Evolutionary conservation across 345 rosid genomes (phyloP).

Genomic region (Citrus australasica): DNA sequence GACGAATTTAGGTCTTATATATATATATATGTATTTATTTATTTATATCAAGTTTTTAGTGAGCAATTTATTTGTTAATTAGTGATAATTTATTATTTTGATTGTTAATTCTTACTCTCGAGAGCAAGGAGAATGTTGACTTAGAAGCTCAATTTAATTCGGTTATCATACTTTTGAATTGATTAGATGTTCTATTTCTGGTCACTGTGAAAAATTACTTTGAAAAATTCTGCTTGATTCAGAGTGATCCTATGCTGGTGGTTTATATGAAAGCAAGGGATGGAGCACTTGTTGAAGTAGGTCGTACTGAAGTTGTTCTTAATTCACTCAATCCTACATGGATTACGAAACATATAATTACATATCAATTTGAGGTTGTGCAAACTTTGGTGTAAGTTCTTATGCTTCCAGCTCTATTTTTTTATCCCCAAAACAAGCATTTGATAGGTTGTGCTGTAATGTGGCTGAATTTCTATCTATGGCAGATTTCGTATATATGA

Average conservation of each 20-base stretch:
- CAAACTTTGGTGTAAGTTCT: conserved; percentile 75
- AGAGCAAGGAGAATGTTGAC: not conserved
- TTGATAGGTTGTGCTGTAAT: conserved; percentile 14
- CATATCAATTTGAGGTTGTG: conserved; percentile 71
- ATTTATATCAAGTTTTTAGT: not conserved
- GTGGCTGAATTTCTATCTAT: conserved; percentile 12
- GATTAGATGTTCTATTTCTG: not conserved
- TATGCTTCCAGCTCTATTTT: not conserved
- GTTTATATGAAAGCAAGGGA: conserved; percentile 62
- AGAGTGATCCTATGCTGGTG: conserved; percentile 95
- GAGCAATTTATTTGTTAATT: not conserved
- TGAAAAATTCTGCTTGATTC: conserved; percentile 29
- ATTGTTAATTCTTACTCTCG: not conserved
- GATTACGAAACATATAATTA: conserved; percentile 49
- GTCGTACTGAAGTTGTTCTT: conserved; percentile 75
- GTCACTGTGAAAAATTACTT: not conserved
- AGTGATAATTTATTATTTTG: not conserved
- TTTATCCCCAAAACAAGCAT: conserved; percentile 2
- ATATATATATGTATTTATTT: too few relatives aligned
- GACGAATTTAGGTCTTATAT: not conserved
- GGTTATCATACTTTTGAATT: not conserved
- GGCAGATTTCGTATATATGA: conserved; percentile 74
- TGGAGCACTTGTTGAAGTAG: conserved; percentile 57
- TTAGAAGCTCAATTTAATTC: not conserved
- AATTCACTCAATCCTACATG: conserved; percentile 81